Evolutionary conservation across 768 basidiomycete species (phyloP), one percentile per base, ranked within the genome.

Genomic region (Terana coerulea): DNA sequence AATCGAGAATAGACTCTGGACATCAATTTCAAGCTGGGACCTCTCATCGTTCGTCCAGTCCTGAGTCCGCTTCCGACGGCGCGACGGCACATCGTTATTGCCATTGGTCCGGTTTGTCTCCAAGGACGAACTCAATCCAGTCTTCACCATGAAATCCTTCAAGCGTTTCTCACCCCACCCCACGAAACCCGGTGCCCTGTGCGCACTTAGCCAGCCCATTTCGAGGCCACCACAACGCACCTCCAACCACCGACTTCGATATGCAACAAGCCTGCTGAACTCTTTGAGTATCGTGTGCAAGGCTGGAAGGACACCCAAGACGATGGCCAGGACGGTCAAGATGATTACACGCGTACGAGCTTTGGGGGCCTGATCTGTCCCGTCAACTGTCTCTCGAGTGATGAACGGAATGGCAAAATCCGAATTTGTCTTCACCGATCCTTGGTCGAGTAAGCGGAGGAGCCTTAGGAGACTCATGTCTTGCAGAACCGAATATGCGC

Each of bases 381-480:
- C 72, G 29, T 70, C 57, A 14, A 69, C 58, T 3, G 68, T 51
- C 35, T 72, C 74, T 33, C 77, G 73, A 4, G 26, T 7, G n/a
- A 26, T 49, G 56, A 56, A 57, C 45, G 70, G 48, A 36, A 60
- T 44, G 54, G 67, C 39, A 47, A 69, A 41, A 53, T 68, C 63
- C 6, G 69, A 54, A 2, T 67, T 61, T 49, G 57, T 61, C 17
- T 59, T 57, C 17, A 74, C 64, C 17, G 74, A 54, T 34, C 64
- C 62, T 6, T 70, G 67, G 57, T 86, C 79, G 30, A 89, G 64
- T 12, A 85, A 63, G 19, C 79, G 76, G 45, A 93, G 67, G n/a
- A 91, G 75, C 2, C 88, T 79, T 29, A 89, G 65, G n/a, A 93
- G 65, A 54, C 83, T 86, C 50, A 93, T 76, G 63, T 93, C 90